Base-by-base conservation (phyloP, 2,329 filamentous ascomycete genomes). In the Penicillium sp. region DNA sequence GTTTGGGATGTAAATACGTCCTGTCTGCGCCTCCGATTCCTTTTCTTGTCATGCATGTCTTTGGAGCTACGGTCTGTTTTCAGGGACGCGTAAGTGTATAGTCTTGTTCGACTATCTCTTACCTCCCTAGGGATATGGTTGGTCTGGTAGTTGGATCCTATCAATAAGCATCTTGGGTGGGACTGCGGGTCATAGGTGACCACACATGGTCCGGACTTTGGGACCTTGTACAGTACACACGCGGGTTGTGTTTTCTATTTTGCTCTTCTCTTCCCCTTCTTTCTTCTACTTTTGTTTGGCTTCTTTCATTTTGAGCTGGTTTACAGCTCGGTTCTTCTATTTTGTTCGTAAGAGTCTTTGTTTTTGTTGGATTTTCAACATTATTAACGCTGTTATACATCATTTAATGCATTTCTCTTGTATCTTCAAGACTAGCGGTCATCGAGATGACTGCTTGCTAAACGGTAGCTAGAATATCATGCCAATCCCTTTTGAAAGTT, bases 1-100 rank as follows among this genome's bases (percentile, higher is more conserved):
- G 32, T 50, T 11, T 50, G 32, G 41, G 40, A 38, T 27, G 21
- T 27, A 13, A 9, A 21, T 27, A 45, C 34, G 6, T 36, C 41
- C 57, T 48, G 54, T 59, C 51, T 53, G 22, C 53, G 46, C 53
- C 55, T 54, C 38, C 34, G 13, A 16, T 36, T 36, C 34, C 34
- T 42, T 44, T 56, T 49, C 53, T 59, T 56, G 58, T 61, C 54
- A 55, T 68, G 67, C 67, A 69, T 70, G 56, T 66, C 57, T 68
- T 64, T 63, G 67, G 66, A 65, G 63, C 65, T 66, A 60, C 44
- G 68, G 61, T 65, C 57, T 62, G 53, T 54, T 61, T 62, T 54
- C 18, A 24, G 56, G 56, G 53, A 56, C 50, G 38, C 38, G 29
- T 18, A 41, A 58, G 50, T 44, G 31, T 50, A 46, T 40, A 36